Conservation (phyloP, 2,329 filamentous ascomycete genomes). For the Diaporthe sp. region DNA sequence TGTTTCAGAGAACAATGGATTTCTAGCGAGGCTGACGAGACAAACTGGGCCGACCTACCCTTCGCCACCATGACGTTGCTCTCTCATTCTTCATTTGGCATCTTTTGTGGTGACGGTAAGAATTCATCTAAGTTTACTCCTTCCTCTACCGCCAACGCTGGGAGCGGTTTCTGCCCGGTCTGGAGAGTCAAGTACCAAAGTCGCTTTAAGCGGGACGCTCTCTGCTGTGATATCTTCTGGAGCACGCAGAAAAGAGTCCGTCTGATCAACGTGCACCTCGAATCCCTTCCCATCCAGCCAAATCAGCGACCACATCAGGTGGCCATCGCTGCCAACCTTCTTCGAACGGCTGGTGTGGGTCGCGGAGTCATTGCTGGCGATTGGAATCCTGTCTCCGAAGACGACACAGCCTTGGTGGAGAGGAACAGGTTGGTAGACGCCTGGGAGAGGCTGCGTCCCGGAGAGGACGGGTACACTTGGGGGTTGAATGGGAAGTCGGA, state of each 20-base stretch:
- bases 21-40: constrained; percentile 47
- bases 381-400: constrained; percentile 53
- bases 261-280: constrained; percentile 55
- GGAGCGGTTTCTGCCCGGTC: constrained; percentile 41
- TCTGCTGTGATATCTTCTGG: constrained; percentile 51
- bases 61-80: constrained; percentile 48
- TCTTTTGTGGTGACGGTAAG: too few species aligned
- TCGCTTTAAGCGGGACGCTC: constrained; percentile 49
- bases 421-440: constrained; percentile 51
- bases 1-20: constrained; percentile 48
- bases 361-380: constrained; percentile 54
- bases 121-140: background rate
- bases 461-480: constrained; percentile 53
- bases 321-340: constrained; percentile 43
- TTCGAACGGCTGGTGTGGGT: constrained; percentile 42
- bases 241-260: constrained; percentile 41
- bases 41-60: constrained; percentile 39
- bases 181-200: constrained; percentile 49
- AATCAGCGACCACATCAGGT: constrained; percentile 50
- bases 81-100: constrained; percentile 41
- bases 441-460: constrained; percentile 47
- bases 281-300: constrained; percentile 48
- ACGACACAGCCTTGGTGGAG: constrained; percentile 48
- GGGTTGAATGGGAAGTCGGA: constrained; percentile 49
- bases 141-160: background rate